Base-by-base conservation (phyloP, 1,284 basidiomycete species). In the Puccinia triticina region DNA sequence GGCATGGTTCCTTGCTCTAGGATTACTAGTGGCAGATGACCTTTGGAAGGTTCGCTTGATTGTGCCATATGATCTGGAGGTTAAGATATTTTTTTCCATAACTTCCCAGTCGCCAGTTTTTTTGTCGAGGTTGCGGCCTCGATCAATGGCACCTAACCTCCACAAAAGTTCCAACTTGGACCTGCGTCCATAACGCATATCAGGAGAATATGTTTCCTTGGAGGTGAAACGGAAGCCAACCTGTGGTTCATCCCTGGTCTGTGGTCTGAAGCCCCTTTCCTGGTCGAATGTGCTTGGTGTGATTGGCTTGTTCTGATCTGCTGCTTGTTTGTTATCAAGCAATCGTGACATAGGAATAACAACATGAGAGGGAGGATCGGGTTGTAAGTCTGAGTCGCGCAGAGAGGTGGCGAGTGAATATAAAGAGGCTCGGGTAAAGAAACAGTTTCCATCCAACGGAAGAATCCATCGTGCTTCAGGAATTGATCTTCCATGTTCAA, bases 211-310 rank as follows among this genome's bases (percentile, higher is more conserved):
- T 21, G 83, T 72, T 64, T 85, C 84, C 34, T 83, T 84, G 37
- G 86, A 85, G 69, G 86, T 86, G 83, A 84, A 86, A n/a, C 86
- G 84, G 84, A 87, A 87, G n/a, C 86, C 86, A 46, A 87, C 71
- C 69, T 86, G 86, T 2, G 86, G 86, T 78, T 87, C 86, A 83
- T 87, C 86, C 18, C 84, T 84, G 23, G 85, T 83, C 26, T 40
- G 7, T 84, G 85, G 2, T 83, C 83, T 48, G 23, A n/a, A 61
- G 34, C 0, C 67, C 50, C 50, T 26, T 18, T 78, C 21, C 40
- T 77, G 26, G 26, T 67, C 40, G 34, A 34, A 40, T 23, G 67
- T 46, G 12, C 43, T 71, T 7, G 14, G 37, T 82, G 53, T 83
- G 82, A 77, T 84, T 3, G 79, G 69, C 21, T 78, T 75, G 75